These are phyloP conservation scores for Nicotiana tabacum DNA, from an alignment of 257 asterid species.

Conservation along the genomic window DNA sequence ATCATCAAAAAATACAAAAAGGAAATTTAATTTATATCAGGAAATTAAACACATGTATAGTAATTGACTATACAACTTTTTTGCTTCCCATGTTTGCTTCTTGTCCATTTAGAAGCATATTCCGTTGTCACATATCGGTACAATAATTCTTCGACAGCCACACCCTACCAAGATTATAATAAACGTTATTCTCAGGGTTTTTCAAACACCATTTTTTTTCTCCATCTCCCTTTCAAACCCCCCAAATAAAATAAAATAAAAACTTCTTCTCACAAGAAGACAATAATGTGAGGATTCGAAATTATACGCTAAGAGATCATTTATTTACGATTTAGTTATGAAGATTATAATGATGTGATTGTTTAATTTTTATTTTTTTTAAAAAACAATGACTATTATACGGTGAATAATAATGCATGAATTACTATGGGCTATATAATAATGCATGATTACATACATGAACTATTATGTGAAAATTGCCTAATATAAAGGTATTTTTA, in stretches of 20 bases:
- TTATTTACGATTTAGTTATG: too few relatives aligned
- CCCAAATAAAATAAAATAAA: too few relatives aligned
- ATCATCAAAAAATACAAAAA: not conserved
- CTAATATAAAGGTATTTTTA: not conserved
- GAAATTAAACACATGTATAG: not conserved
- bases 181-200: not conserved
- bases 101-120: not conserved
- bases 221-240: too few relatives aligned
- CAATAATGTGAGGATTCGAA: too few relatives aligned
- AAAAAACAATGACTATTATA: too few relatives aligned
- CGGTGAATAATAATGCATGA: not conserved
- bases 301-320: too few relatives aligned
- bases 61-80: not conserved
- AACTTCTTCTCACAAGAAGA: too few relatives aligned
- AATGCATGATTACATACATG: not conserved
- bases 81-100: not conserved
- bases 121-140: not conserved
- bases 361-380: too few relatives aligned
- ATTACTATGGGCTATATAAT: not conserved
- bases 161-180: not conserved
- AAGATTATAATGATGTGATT: too few relatives aligned
- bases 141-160: not conserved
- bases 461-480: not conserved
- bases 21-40: not conserved
- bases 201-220: not conserved